Base-by-base conservation (phyloP, 768 basidiomycete genomes). In the Daedaleopsis nitida region DNA sequence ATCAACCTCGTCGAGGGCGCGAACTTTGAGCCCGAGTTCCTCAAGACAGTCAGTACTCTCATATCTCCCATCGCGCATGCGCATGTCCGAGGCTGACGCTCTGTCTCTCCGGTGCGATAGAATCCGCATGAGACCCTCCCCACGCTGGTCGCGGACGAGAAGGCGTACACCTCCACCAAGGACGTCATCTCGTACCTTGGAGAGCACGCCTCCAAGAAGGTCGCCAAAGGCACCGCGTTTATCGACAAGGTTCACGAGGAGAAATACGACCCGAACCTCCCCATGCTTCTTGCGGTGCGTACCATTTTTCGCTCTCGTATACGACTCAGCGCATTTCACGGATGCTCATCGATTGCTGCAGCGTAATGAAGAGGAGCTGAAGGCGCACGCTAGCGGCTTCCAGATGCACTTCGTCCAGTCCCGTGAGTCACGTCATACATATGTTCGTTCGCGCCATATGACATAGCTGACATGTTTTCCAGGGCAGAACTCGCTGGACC, bases 231-330 rank as follows among this genome's bases (percentile, higher is more conserved):
- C 6, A 75, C 78, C 16, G 68, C 71, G 17, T 66, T 78, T 55
- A 74, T 79, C 62, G 69, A 69, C 39, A 75, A 66, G 55, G 68
- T 84, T 24, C 82, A 85, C 65, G 75, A 77, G 35, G 77, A 80
- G 38, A 73, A 69, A 39, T 69, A 77, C 53, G 82, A 85, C 66
- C 83, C 83, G 55, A 86, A 86, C 76, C 80, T 83, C 63, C 74
- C 78, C n/a, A 50, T 79, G 27, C 59, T 80, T 21, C 73, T 77
- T 3, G 69, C 74, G 37, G 80, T 81, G 66, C 64, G 76, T 63
- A 1, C 21, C 21, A 11, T 1, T 27, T 19, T 35, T 11, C 44
- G 24, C 45, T 24, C 14, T 21, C 35, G 16, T 0, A 42, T 51
- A n/a, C n/a, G n/a, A n/a, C n/a, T n/a, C n/a, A n/a, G n/a, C n/a